Percentiles rank a stretch among this genome's conserved stretches.
Conservation (phyloP, 2,329 filamentous ascomycete species). For the Dactylellina drechsleri region DNA sequence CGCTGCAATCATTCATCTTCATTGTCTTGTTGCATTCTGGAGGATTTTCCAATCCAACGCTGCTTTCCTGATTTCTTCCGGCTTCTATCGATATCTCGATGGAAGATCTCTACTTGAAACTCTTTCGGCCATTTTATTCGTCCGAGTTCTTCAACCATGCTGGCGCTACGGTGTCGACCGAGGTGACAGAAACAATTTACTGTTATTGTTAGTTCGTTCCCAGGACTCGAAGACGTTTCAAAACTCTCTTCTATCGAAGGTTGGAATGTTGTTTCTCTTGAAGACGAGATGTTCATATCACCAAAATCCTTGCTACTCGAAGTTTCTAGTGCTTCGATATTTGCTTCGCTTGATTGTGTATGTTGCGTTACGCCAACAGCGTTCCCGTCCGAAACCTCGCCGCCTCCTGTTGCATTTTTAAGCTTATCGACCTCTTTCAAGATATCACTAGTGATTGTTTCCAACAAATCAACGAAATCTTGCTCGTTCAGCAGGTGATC, state of each 20-base stretch:
- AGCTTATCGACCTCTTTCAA: constrained; percentile 40
- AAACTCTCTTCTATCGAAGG: not conserved
- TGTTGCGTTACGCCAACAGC: constrained; percentile 28
- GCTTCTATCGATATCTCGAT: constrained; percentile 48
- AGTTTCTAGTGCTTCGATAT: constrained; percentile 2
- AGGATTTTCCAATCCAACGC: constrained; percentile 23
- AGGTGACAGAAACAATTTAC: constrained; percentile 53
- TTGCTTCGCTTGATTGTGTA: constrained; percentile 29
- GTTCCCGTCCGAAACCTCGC: constrained; percentile 16
- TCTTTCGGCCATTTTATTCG: constrained; percentile 42
- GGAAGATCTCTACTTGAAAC: constrained; percentile 27
- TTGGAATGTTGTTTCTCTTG: not conserved
- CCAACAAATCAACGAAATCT: constrained; percentile 37
- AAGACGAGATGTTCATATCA: not conserved
- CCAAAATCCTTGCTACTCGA: not conserved
- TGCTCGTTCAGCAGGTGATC: constrained; percentile 38
- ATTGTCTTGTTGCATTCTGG: constrained; percentile 24
- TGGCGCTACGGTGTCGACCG: constrained; percentile 45
- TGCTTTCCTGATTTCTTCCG: constrained; percentile 28
- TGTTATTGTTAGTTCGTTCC: constrained; percentile 11
- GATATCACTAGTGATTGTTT: constrained; percentile 40
- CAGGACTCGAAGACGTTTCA: not conserved
- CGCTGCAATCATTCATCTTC: constrained; percentile 10
- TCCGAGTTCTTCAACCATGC: constrained; percentile 47
- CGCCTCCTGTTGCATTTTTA: constrained; percentile 15